Evolutionary conservation across 1,284 basidiomycete genomes (phyloP), one percentile per base, ranked within the genome.

Genomic region (Leucoagaricus sp.): DNA sequence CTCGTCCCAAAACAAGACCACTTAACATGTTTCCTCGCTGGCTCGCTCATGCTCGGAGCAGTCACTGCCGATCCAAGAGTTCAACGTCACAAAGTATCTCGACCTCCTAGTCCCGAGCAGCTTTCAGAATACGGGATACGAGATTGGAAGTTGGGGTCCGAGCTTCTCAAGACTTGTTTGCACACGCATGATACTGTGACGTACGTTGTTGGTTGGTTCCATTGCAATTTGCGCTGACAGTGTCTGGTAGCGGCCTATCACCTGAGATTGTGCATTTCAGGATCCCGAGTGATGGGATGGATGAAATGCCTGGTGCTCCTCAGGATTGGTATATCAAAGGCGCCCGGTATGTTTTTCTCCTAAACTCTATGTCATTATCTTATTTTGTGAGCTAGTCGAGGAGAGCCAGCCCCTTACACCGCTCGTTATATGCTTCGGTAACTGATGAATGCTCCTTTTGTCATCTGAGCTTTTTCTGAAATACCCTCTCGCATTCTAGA

Each of bases 11-110:
- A 97, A 72, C 96, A 98, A 75, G 96, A 98, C 69, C 96, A 98
- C 70, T 83, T 98, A 19, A 95, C 94, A 1, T 98, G 96, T 73
- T 98, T 98, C 85, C 75, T 98, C 45, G 94, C 90, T 33, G 95
- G 94, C 4, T 91, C 91, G 1, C 83, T 98, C 63, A 88, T 98
- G 80, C 83, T 98, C 5, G 94, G 96, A 19, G 90, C 94, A 12
- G 90, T 89, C 1, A 87, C 86, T 29, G 49, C 48, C 9, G 34
- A 57, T 15, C 47, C 38, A 1, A 19, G 25, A 17, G 49, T 51
- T 13, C 48, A 41, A 4, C 47, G 44, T 2, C 67, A 75, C 1
- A 70, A 69, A 1, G 80, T 87, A 3, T 85, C 84, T 4, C 67
- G 87, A 25, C 89, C 87, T 2, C 89, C 88, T 0, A 75, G 73